Conservation (phyloP, 495 filamentous ascomycete species). For the Hyaloscypha bicolor region DNA sequence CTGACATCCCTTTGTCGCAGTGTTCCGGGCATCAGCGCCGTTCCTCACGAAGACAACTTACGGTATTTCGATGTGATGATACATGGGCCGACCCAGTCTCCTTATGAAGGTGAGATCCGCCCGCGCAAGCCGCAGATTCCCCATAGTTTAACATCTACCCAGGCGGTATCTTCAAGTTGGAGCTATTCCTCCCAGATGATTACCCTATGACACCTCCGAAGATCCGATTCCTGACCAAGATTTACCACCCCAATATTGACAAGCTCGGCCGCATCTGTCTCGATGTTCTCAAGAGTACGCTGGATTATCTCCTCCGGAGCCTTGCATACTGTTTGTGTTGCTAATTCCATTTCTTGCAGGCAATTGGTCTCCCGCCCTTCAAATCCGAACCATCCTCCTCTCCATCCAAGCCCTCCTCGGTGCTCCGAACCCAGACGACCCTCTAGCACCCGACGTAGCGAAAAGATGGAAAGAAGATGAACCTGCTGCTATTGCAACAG, state of each 20-base stretch:
- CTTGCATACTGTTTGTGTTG: neutral
- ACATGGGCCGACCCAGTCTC: slow-evolving; percentile 89
- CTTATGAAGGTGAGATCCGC: slow-evolving; percentile 74
- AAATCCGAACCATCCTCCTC: slow-evolving; percentile 96
- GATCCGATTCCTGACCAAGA: slow-evolving; percentile 97
- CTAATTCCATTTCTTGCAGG: slow-evolving; percentile 49
- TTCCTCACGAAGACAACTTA: slow-evolving; percentile 98
- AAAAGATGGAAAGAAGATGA: slow-evolving; percentile 97
- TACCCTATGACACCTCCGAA: slow-evolving; percentile 99
- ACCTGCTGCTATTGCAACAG: slow-evolving; percentile 84
- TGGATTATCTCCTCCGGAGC: neutral
- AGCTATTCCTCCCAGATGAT: slow-evolving; percentile 98
- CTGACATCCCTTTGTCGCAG: slow-evolving; percentile 45
- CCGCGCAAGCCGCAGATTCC: neutral
- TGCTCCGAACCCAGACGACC: slow-evolving; percentile 96
- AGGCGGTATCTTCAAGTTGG: slow-evolving; percentile 96
- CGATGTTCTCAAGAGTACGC: slow-evolving; percentile 93
- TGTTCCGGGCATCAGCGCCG: slow-evolving; percentile 93
- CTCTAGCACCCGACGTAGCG: slow-evolving; percentile 95
- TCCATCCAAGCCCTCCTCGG: slow-evolving; percentile 97
- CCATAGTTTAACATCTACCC: slow-evolving; percentile 16
- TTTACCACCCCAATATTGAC: slow-evolving; percentile 99
- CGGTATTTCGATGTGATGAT: slow-evolving; percentile 98
- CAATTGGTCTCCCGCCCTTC: slow-evolving; percentile 98
- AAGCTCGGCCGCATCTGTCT: slow-evolving; percentile 95